phyloP scores from a whole-genome alignment of 2,329 filamentous ascomycete species.

The Fusarium circinatum region DNA sequence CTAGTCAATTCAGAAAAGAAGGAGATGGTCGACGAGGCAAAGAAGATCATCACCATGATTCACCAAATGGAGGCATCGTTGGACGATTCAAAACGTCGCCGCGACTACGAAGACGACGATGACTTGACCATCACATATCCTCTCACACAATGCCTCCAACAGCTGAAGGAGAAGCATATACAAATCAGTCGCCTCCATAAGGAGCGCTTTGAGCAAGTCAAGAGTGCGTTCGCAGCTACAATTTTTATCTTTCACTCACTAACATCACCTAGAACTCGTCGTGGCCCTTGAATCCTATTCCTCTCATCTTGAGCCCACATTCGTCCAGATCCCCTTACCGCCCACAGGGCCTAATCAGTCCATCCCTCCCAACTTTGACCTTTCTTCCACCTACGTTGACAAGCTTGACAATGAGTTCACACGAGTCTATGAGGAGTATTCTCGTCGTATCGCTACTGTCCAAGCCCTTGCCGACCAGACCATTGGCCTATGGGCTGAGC shows the following conservation, averaged over 20 bases:
- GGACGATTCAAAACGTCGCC: slow-evolving; percentile 75
- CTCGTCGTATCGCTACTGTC: slow-evolving; percentile 80
- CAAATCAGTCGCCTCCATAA: slow-evolving; percentile 84
- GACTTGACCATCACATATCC: slow-evolving; percentile 84
- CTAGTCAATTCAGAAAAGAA: slow-evolving; percentile 89
- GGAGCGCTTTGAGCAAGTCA: slow-evolving; percentile 94
- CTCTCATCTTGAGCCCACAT: slow-evolving; percentile 90
- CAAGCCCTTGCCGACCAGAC: slow-evolving; percentile 82
- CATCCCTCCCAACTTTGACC: slow-evolving; percentile 85
- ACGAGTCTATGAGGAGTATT: slow-evolving; percentile 96
- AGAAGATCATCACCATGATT: slow-evolving; percentile 84
- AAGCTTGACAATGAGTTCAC: slow-evolving; percentile 91
- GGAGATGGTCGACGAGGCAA: slow-evolving; percentile 87
- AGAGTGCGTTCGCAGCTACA: slow-evolving; percentile 68
- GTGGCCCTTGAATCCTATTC: slow-evolving; percentile 96
- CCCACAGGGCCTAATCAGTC: slow-evolving; percentile 81
- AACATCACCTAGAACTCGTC: slow-evolving; percentile 75
- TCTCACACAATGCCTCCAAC: slow-evolving; percentile 80
- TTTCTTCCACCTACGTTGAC: slow-evolving; percentile 89
- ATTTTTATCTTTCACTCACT: neutral
- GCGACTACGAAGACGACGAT: slow-evolving; percentile 73
- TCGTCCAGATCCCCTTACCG: slow-evolving; percentile 85
- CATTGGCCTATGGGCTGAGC: slow-evolving; percentile 93
- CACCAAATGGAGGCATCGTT: slow-evolving; percentile 94
- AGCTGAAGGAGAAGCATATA: slow-evolving; percentile 85